Evolutionary conservation across 129 eudicot species (phyloP), one percentile per base, ranked within the genome.

Genomic region (Ambrosia trifida): DNA sequence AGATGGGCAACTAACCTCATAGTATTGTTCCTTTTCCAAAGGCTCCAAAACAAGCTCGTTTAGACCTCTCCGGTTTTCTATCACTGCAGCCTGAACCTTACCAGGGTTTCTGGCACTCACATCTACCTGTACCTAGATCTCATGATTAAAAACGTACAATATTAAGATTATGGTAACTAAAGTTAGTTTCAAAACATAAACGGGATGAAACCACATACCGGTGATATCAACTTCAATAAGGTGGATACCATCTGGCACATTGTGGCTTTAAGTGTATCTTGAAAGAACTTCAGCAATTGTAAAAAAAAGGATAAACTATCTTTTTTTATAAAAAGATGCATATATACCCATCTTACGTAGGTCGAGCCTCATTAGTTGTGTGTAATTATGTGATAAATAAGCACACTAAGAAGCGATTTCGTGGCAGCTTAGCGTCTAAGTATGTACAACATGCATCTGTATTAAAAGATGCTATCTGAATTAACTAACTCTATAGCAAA

Each of bases 31-130:
- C 65, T 94, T 97, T 78, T 84, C 87, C 64, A 94, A 51, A 82
- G 97, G 98, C 87, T 87, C 98, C 83, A 94, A 84, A 53, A 88
- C 87, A 72, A 94, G 91, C 85, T 94, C 98, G 62, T 31, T 87
- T 30, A 94, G 81, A 65, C 89, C 87, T 79, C 85, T 94, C 73
- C 97, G 81, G 66, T 76, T 94, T 85, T 94, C 97, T 32, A 94
- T 94, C 64, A 89, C 74, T 54, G 98, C 98, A 67, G 96, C 98
- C 72, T 94, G 98, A 82, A 94, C 95, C 85, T 94, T 94, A 54
- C 97, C 97, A 10, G 97, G 97, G 78, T 94, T 84, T 82, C 98
- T 87, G n/a, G 98, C 95, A 82, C 98, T 94, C 33, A 90, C 96
- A 94, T 94, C 97, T 61, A 94, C 95, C 11, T 97, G 88, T 18